These are phyloP conservation scores for Drosera capensis DNA, from an alignment of 148 eudicot species.

Conservation along the genomic window DNA sequence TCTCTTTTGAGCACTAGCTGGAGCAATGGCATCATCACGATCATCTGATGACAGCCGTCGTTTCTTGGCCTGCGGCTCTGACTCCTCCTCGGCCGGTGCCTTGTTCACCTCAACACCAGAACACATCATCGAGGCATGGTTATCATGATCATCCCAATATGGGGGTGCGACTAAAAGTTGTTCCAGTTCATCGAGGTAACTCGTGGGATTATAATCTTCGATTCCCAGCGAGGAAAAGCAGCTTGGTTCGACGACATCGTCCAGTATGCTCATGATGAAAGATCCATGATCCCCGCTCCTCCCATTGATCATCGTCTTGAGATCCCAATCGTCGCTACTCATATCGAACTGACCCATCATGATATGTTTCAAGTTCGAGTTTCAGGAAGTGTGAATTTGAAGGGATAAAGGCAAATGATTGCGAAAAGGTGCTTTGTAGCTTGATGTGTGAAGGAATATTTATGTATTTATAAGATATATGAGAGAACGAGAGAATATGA, in stretches of 20 bases:
- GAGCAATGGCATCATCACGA: too few species aligned
- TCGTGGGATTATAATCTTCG: too few species aligned
- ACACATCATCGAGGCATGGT: neutral
- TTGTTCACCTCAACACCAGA: neutral
- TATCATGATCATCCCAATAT: neutral
- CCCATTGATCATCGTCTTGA: constrained; percentile 5
- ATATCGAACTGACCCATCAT: constrained; percentile 3
- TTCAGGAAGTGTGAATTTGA: too few species aligned
- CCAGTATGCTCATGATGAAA: neutral
- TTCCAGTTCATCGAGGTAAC: neutral
- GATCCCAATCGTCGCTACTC: constrained; percentile 2
- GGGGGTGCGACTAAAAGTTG: neutral
- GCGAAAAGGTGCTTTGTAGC: too few species aligned
- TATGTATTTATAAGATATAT: too few species aligned
- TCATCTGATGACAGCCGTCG: neutral
- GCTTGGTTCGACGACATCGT: neutral
- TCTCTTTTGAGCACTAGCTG: neutral
- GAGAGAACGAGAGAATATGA: too few species aligned
- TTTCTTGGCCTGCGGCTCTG: neutral
- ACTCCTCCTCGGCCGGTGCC: neutral
- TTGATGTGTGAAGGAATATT: too few species aligned
- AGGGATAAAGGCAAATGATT: too few species aligned
- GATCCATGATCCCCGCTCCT: neutral
- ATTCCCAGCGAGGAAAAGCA: neutral
- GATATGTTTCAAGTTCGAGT: too few species aligned